Evolutionary conservation across 805 yeast species (phyloP), one percentile per base, ranked within the genome.

Genomic region (Lipomyces orientalis): DNA sequence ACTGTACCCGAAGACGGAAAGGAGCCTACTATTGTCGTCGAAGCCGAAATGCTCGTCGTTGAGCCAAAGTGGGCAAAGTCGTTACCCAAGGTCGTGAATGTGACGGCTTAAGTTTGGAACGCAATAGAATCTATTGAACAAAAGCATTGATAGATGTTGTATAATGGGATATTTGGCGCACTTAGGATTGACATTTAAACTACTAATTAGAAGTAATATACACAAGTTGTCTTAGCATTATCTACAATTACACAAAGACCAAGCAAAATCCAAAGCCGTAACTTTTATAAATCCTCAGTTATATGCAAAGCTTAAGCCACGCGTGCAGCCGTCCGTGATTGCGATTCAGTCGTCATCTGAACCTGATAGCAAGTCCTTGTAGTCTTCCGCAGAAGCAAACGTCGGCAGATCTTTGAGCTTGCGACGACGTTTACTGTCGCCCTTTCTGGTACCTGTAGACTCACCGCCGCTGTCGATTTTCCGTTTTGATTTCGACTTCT

Each of bases 341-440:
- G n/a, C 43, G 51, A 19, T 69, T 43, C 73, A 74, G 54, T 80
- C 84, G 60, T 87, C 90, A 61, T 86, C 87, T 39, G 83, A 83
- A 63, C 86, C 87, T 35, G 84, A 83, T 77, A 90, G 79, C 73
- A 88, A 88, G 75, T 90, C 83, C 34, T 94, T 88, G 76, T 92
- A 93, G 69, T 90, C 97, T 54, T 90, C 97, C 9, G 88, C 97
- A 58, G 93, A 88, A 0, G 97, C 98, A 81, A 92, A 93, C 25
- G 87, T 83, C 29, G 98, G 98, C 68, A 93, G 81, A 58, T 84
- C 86, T 75, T 85, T 88, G 74, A 90, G 80, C 77, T 85, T 88
- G 64, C 71, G 37, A 63, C 75, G 60, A 69, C 65, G 60, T 39
- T 74, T 66, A 73, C 68, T 69, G 73, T 59, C 56, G 46, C 60